Evolutionary conservation across 2,329 filamentous ascomycete species (phyloP), one percentile per base, ranked within the genome.

Genomic region (Fusarium sp.): DNA sequence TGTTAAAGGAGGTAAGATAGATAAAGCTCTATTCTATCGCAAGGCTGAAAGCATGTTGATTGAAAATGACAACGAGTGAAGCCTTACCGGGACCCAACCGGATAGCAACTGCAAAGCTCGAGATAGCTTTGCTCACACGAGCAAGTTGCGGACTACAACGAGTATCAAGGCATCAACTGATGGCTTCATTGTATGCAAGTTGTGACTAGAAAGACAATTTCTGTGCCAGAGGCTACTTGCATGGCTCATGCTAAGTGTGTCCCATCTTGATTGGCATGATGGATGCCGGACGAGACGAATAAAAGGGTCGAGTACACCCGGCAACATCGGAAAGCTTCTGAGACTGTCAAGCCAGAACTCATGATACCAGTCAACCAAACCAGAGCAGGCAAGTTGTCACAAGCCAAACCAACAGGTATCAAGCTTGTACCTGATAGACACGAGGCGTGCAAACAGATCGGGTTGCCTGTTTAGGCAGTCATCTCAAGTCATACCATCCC

Each of bases 191-290:
- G 15, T 18, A 49, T 28, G 53, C 42, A 21, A 21, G 10, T 19
- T 35, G 10, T 32, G 30, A 19, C 40, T 21, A 18, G 16, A 33
- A 35, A 38, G 13, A 28, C n/a, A 16, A 16, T 23, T 40, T 21
- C 15, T 6, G 21, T 16, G 42, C n/a, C 44, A 64, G 23, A 54
- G 21, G 37, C 30, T 33, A 16, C 21, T 37, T 46, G 21, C 42
- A 61, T 65, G 50, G n/a, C 32, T 64, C 25, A 19, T 40, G 47
- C 38, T 21, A 42, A 69, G 60, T 38, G 66, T 73, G 60, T 67
- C 53, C 21, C 21, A 62, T 52, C 50, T 44, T 74, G 75, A 69
- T 75, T 75, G 71, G 76, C 54, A 62, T 59, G 49, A 35, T 35
- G 23, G n/a, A 32, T 49, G 46, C 59, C 71, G 62, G 56, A 58